Conservation (phyloP, 345 rosid species). For the Alliaria petiolata region DNA sequence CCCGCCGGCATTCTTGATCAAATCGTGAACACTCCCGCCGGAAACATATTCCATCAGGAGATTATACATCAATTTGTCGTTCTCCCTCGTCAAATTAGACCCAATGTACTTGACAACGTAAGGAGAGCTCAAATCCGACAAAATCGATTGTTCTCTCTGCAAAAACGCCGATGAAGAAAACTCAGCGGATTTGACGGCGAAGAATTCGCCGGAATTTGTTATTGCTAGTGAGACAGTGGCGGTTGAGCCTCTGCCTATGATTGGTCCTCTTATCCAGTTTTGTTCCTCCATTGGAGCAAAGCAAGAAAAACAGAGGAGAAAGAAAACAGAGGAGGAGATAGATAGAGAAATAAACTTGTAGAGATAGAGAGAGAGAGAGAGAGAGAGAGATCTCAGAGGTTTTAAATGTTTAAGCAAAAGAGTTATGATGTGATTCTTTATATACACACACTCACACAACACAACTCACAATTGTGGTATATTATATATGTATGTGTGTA, state of each 20-base stretch:
- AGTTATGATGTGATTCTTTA: slow-evolving; percentile 26
- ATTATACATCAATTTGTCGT: slow-evolving; percentile 40
- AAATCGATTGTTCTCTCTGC: slow-evolving; percentile 48
- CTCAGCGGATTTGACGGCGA: slow-evolving; percentile 70
- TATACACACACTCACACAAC: slow-evolving; percentile 14
- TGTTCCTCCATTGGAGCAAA: slow-evolving; percentile 32
- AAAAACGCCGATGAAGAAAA: slow-evolving; percentile 46
- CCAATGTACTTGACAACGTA: slow-evolving; percentile 63
- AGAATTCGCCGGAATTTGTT: slow-evolving; percentile 41
- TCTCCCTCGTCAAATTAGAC: slow-evolving; percentile 34
- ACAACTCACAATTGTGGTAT: background rate
- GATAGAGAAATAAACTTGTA: background rate
- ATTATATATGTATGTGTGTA: background rate
- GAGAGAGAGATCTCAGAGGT: slow-evolving; percentile 16
- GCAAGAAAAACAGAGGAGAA: slow-evolving; percentile 16
- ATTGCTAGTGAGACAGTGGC: slow-evolving; percentile 75
- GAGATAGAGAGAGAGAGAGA: too few species aligned
- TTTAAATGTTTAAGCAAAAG: slow-evolving; percentile 19
- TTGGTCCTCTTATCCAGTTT: slow-evolving; percentile 77
- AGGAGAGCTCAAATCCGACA: slow-evolving; percentile 62
- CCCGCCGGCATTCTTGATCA: slow-evolving; percentile 54
- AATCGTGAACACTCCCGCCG: slow-evolving; percentile 66
- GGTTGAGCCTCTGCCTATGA: slow-evolving; percentile 81
- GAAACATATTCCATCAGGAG: slow-evolving; percentile 63
- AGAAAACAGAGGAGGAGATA: slow-evolving; percentile 10